Base-by-base conservation (phyloP, 208 protist species). In the Trypanosoma mega region DNA sequence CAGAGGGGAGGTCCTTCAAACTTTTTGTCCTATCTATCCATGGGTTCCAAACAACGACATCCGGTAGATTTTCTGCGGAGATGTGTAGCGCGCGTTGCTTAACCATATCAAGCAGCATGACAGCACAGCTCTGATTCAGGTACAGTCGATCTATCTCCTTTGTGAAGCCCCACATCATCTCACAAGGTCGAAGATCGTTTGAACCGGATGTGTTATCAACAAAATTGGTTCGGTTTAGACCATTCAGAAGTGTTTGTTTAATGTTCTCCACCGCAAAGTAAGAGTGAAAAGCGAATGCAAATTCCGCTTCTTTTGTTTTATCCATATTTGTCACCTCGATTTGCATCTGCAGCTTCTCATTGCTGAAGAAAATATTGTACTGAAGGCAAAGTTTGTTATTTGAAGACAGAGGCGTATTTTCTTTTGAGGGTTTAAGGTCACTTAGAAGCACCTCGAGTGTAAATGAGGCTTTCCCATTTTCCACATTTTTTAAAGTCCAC, bases 11-110 rank as follows among this genome's bases (percentile, higher is more conserved):
- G 68, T 96, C 91, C 45, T 68, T 76, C 53, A 92, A 55, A 11
- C 69, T 39, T n/a, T 69, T 66, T 37, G 80, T 74, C 74, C 93
- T 93, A 39, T 73, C 82, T 5, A 80, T 49, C 57, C 79, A 86
- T 3, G 91, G 91, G 63, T 96, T 96, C 88, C 91, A 96, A 14
- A 96, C 18, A 39, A 91, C 87, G 24, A 87, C 81, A 67, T 94
- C 87, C 20, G 72, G 68, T 24, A 93, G 68, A 47, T 77, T 82
- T 16, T 65, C 60, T 20, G 70, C 68, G 11, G 69, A 74, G 43
- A 90, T 82, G 65, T 57, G 61, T 45, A 80, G 33, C 14, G 65
- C 63, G 29, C 76, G 51, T 23, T 73, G 66, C 60, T 60, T 67
- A 16, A 36, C 47, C 24, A 68, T 45, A 37, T 88, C 74, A 27